A percentile compares a stretch with the other conserved stretches of the same genome.
These are phyloP conservation scores for Lasiodiplodia hormozganensis DNA, from an alignment of 2,329 filamentous ascomycete genomes.

Conservation along the genomic window DNA sequence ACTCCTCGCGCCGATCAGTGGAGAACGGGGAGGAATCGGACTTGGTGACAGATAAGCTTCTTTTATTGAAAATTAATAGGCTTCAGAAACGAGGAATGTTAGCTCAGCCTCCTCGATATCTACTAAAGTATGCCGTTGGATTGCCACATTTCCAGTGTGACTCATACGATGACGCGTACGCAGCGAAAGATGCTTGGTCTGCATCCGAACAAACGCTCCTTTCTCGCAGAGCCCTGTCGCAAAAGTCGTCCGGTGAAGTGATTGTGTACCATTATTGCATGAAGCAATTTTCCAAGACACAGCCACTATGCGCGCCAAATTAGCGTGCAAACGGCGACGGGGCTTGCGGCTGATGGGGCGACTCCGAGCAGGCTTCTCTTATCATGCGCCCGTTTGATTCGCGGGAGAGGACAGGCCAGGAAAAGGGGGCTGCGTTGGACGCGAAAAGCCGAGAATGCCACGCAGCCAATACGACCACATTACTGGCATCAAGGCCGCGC, in stretches of 20 bases:
- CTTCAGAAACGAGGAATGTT: background rate
- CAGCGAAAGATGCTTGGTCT: background rate
- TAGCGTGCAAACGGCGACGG: constrained; percentile 18
- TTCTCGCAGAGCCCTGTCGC: background rate
- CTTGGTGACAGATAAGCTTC: constrained; percentile 6
- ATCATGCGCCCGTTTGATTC: constrained; percentile 9
- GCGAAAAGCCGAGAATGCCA: constrained; percentile 9
- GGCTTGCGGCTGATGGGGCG: background rate
- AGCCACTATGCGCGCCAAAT: constrained; percentile 18
- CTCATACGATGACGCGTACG: background rate
- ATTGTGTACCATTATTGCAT: constrained; percentile 1
- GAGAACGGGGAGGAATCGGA: background rate
- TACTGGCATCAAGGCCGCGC: constrained; percentile 1
- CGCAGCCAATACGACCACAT: constrained; percentile 4
- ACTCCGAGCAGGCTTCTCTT: background rate
- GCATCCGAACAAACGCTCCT: background rate
- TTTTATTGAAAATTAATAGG: background rate
- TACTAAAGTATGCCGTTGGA: background rate
- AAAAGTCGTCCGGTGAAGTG: background rate
- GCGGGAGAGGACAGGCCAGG: constrained; percentile 2
- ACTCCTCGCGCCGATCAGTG: background rate
- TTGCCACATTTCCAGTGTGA: background rate
- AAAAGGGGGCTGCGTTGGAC: constrained; percentile 16
- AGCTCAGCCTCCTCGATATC: background rate
- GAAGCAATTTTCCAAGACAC: constrained; percentile 12